phyloP scores from a whole-genome alignment of 305 asterid genomes.

The Solanum hybrid region DNA sequence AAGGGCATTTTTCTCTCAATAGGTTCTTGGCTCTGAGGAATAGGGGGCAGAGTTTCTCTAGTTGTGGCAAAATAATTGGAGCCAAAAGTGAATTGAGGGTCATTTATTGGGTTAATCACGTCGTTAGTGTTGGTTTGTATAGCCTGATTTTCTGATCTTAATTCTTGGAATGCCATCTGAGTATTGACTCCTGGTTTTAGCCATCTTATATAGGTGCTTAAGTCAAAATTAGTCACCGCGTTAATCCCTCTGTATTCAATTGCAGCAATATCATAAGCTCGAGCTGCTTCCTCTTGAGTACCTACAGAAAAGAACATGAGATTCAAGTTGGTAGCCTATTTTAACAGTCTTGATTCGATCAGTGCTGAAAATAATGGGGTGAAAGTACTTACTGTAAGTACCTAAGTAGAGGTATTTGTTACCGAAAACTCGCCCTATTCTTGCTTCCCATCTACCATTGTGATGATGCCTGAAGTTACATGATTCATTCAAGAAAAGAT shows the following conservation, averaged over 20 bases:
- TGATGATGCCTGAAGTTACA: conserved; percentile 60
- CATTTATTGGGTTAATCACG: conserved; percentile 12
- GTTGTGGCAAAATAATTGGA: conserved; percentile 21
- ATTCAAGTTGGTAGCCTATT: neutral
- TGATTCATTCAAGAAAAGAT: neutral
- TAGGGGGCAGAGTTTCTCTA: conserved; percentile 6
- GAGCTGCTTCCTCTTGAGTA: conserved; percentile 80
- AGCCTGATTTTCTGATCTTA: conserved; percentile 7
- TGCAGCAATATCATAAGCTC: conserved; percentile 69
- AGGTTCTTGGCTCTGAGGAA: conserved; percentile 39
- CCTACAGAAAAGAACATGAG: conserved; percentile 23
- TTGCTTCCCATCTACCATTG: conserved; percentile 85
- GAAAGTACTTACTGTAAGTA: conserved; percentile 56
- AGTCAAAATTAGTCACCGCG: conserved; percentile 62
- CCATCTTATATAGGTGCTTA: conserved; percentile 44
- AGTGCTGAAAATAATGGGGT: neutral
- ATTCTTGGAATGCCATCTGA: conserved; percentile 9
- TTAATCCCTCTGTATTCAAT: conserved; percentile 61
- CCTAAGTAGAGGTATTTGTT: conserved; percentile 83
- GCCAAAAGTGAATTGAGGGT: conserved; percentile 15
- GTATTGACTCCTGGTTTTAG: conserved; percentile 33
- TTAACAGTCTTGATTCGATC: neutral
- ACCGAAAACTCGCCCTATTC: conserved; percentile 75
- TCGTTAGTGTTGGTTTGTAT: neutral
- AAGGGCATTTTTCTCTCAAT: conserved; percentile 50